Conservation (phyloP, 805 yeast species). For the Vanderwaltozyma polyspora region DNA sequence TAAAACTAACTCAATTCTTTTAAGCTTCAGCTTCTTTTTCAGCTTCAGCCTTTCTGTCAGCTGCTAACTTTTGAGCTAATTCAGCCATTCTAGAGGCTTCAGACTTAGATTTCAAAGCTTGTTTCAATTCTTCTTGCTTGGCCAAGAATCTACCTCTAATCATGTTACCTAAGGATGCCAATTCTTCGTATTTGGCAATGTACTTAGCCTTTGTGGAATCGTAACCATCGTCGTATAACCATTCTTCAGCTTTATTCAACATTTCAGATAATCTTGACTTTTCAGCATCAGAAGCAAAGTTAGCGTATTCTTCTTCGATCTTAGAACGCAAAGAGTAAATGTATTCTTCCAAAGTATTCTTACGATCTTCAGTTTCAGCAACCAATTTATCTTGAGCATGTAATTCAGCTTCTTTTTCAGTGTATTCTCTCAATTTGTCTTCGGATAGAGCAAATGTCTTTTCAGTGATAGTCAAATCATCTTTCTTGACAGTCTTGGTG, state of each 20-base stretch:
- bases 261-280: conserved; percentile 62
- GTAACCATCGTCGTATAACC: conserved; percentile 96
- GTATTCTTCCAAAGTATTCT: conserved; percentile 96
- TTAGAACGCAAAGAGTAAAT: conserved; percentile 94
- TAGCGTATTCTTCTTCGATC: conserved; percentile 79
- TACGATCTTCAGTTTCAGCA: conserved; percentile 96
- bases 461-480: conserved; percentile 52
- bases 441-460: conserved; percentile 51
- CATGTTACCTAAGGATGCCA: conserved; percentile 86
- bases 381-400: conserved; percentile 86
- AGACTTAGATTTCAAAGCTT: conserved; percentile 70
- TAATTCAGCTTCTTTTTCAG: conserved; percentile 77
- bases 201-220: conserved; percentile 92
- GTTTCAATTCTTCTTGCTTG: conserved; percentile 89
- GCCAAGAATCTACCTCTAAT: conserved; percentile 90
- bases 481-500: conserved; percentile 86
- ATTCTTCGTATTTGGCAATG: conserved; percentile 94
- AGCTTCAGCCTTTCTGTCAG: conserved; percentile 51
- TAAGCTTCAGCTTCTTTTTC: conserved; percentile 28
- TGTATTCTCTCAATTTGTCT: conserved; percentile 41
- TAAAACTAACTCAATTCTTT: no score
- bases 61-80: conserved; percentile 75
- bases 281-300: conserved; percentile 82
- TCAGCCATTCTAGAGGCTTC: conserved; percentile 77
- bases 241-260: conserved; percentile 82